These are phyloP conservation scores for Starmera caribaea DNA, from an alignment of 805 yeast species.

Conservation along the genomic window DNA sequence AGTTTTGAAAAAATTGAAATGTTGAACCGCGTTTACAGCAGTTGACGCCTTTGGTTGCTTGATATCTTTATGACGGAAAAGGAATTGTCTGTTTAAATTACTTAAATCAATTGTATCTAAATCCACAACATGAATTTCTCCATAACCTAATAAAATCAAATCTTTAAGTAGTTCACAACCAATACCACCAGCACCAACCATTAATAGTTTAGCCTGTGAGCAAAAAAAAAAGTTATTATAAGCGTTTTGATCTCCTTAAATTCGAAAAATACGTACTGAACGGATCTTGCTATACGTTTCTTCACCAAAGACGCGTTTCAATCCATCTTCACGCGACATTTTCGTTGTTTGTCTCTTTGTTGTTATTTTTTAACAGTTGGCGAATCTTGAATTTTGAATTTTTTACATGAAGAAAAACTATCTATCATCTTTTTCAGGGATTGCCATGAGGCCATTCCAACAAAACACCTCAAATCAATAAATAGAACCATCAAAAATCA, in stretches of 20 bases:
- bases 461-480: too few species aligned
- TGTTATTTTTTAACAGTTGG: too few species aligned
- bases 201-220: slow-evolving; percentile 43
- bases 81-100: slow-evolving; percentile 86
- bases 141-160: slow-evolving; percentile 67
- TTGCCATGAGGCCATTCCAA: too few species aligned
- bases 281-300: slow-evolving; percentile 1
- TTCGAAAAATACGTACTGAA: neutral
- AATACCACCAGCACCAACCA: slow-evolving; percentile 96
- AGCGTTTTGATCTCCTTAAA: too few species aligned
- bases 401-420: too few species aligned
- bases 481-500: too few species aligned
- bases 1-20: slow-evolving; percentile 54
- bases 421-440: too few species aligned
- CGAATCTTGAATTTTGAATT: too few species aligned
- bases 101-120: slow-evolving; percentile 90
- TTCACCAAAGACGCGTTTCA: slow-evolving; percentile 2
- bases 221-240: neutral
- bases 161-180: slow-evolving; percentile 89
- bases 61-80: slow-evolving; percentile 83
- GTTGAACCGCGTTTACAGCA: slow-evolving; percentile 71
- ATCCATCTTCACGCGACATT: slow-evolving; percentile 1
- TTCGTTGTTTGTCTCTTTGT: neutral
- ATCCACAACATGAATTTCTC: slow-evolving; percentile 88
- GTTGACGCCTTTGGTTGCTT: slow-evolving; percentile 81